Conservation (phyloP, 2,329 filamentous ascomycete genomes). For the Aschersonia sp. region DNA sequence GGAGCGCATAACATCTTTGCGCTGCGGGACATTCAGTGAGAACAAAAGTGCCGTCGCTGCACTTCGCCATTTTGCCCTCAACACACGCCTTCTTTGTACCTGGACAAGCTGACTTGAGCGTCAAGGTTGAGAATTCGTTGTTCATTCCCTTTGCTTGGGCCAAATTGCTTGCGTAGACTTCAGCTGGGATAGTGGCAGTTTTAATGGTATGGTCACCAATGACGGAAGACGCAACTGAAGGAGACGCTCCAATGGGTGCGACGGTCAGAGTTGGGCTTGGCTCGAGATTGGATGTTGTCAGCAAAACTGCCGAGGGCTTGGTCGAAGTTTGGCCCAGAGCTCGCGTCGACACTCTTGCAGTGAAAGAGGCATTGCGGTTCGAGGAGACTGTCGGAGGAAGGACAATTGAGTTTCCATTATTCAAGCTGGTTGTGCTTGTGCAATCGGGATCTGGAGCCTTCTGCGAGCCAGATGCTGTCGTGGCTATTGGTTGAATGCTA, state of each 20-base stretch:
- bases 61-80: slow-evolving; percentile 31
- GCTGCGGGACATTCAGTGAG: slow-evolving; percentile 22
- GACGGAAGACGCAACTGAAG: slow-evolving; percentile 26
- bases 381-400: no score
- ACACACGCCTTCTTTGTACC: slow-evolving; percentile 37
- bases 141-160: slow-evolving; percentile 31
- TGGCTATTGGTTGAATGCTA: no score
- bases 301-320: no score
- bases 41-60: slow-evolving; percentile 26
- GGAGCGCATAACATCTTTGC: slow-evolving; percentile 36
- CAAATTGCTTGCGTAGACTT: slow-evolving; percentile 29
- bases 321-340: no score
- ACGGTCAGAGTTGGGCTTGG: slow-evolving; percentile 1
- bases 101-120: slow-evolving; percentile 29
- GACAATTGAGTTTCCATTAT: no score
- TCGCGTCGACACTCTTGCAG: no score
- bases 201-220: slow-evolving; percentile 18
- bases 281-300: not conserved
- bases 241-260: slow-evolving; percentile 20
- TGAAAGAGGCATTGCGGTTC: no score
- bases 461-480: no score
- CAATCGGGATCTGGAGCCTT: no score
- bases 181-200: slow-evolving; percentile 25
- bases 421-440: no score
- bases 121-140: slow-evolving; percentile 27